Evolutionary conservation across 75 land plant genomes (phyloP).

Genomic region (Picea sitchensis): DNA sequence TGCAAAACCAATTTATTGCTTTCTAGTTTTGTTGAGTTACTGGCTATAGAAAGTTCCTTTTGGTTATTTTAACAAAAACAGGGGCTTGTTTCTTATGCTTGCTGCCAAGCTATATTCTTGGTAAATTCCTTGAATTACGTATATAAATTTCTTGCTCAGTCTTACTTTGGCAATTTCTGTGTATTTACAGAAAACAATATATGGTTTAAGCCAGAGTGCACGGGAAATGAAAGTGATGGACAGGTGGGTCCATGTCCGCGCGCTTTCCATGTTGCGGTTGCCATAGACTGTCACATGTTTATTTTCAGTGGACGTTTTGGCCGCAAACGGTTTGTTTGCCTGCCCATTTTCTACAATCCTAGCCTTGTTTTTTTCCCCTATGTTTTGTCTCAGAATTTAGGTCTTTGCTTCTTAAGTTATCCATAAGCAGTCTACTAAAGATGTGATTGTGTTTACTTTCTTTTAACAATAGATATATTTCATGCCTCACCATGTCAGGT

Average conservation of each 20-base stretch:
- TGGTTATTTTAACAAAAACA: background rate
- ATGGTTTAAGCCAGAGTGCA: conserved; percentile 94
- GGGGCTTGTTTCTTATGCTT: background rate
- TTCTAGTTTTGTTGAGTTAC: background rate
- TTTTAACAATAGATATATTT: background rate
- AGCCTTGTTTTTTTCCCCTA: background rate
- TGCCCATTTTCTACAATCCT: background rate
- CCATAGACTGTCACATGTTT: conserved; percentile 96
- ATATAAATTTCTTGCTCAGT: conserved; percentile 3
- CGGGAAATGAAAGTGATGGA: conserved; percentile 75
- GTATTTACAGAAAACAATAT: conserved; percentile 66
- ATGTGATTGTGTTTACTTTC: background rate
- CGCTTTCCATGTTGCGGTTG: conserved; percentile 92
- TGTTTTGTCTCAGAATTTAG: background rate
- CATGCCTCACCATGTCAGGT: conserved; percentile 31
- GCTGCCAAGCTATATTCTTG: conserved; percentile 3
- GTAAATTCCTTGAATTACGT: background rate
- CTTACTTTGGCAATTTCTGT: background rate
- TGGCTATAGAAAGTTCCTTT: background rate
- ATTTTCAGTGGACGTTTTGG: conserved; percentile 94
- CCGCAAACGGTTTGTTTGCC: conserved; percentile 57
- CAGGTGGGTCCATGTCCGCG: conserved; percentile 80
- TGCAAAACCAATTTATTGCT: background rate
- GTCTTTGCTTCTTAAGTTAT: background rate
- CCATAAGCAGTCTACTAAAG: background rate